phyloP scores from a whole-genome alignment of 345 rosid genomes.

The Triadica sebifera region DNA sequence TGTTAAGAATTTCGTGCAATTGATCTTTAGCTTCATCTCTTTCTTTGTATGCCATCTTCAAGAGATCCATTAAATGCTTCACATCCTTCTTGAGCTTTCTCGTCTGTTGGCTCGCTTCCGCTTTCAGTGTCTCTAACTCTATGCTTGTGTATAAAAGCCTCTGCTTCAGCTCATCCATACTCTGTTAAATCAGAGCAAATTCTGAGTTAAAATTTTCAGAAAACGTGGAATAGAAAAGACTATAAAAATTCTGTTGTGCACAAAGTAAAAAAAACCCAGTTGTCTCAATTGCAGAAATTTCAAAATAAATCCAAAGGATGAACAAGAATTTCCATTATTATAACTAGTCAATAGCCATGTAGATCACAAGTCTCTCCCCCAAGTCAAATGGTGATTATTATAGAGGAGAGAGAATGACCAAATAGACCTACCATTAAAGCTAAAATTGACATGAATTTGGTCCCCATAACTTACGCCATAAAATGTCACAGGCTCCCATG shows the following conservation, averaged over 20 bases:
- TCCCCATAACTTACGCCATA: constrained; percentile 1
- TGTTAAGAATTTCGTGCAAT: constrained; percentile 49
- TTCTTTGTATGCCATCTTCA: constrained; percentile 62
- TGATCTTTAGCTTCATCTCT: constrained; percentile 79
- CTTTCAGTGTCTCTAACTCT: constrained; percentile 60
- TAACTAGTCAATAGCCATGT: neutral
- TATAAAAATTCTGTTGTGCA: too few relatives aligned
- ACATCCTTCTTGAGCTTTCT: constrained; percentile 51
- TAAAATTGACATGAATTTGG: constrained; percentile 1
- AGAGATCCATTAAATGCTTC: constrained; percentile 45
- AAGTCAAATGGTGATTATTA: too few relatives aligned
- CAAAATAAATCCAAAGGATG: neutral
- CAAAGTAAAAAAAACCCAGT: too few relatives aligned
- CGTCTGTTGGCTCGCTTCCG: constrained; percentile 55
- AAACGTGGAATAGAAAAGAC: too few relatives aligned
- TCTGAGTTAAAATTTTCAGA: neutral
- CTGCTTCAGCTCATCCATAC: constrained; percentile 58
- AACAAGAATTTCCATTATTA: constrained; percentile 18
- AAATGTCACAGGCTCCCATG: constrained; percentile 12
- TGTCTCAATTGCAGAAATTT: too few relatives aligned
- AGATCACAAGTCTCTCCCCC: too few relatives aligned
- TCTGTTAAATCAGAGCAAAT: constrained; percentile 38
- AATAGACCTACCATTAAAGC: neutral
- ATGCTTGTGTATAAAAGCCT: constrained; percentile 55
- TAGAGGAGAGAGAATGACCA: neutral